Percentiles rank a stretch among this genome's conserved stretches.
phyloP scores from a whole-genome alignment of 176 grass and related monocot species.

The Aechmea fasciata region DNA sequence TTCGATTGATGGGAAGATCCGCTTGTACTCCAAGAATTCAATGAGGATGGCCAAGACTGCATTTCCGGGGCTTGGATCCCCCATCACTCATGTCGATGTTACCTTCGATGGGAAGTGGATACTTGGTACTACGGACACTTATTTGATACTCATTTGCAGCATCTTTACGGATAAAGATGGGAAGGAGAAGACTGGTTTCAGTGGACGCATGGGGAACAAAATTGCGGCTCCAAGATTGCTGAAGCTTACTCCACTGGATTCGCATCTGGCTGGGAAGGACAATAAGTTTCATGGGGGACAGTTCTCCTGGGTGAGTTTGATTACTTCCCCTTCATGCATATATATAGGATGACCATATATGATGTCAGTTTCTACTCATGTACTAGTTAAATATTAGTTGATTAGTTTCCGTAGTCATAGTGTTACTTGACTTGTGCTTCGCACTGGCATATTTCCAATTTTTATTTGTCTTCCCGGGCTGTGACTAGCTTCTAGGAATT shows the following conservation, averaged over 20 bases:
- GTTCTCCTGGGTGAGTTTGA: constrained; percentile 77
- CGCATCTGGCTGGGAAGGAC: constrained; percentile 50
- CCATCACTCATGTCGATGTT: constrained; percentile 75
- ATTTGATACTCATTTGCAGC: constrained; percentile 80
- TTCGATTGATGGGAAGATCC: constrained; percentile 80
- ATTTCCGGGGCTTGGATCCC: constrained; percentile 80
- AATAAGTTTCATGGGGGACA: constrained; percentile 82
- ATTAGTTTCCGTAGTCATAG: neutral
- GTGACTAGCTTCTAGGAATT: too few species aligned
- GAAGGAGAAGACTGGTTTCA: constrained; percentile 81
- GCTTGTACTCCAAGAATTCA: constrained; percentile 64
- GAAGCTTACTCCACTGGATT: constrained; percentile 85
- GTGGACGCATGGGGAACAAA: constrained; percentile 69
- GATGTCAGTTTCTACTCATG: neutral
- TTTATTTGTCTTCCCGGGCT: too few species aligned
- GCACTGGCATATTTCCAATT: too few species aligned
- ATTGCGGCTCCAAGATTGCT: constrained; percentile 72
- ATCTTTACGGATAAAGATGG: constrained; percentile 90
- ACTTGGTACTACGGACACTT: constrained; percentile 69
- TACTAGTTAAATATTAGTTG: neutral
- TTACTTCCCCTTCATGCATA: neutral
- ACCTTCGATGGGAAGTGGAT: constrained; percentile 96
- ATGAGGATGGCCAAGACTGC: constrained; percentile 94
- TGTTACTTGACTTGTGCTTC: too few species aligned
- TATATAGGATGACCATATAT: neutral